These are phyloP conservation scores for Vachellia pachyceras DNA, from an alignment of 306 rosid species.

Conservation along the genomic window DNA sequence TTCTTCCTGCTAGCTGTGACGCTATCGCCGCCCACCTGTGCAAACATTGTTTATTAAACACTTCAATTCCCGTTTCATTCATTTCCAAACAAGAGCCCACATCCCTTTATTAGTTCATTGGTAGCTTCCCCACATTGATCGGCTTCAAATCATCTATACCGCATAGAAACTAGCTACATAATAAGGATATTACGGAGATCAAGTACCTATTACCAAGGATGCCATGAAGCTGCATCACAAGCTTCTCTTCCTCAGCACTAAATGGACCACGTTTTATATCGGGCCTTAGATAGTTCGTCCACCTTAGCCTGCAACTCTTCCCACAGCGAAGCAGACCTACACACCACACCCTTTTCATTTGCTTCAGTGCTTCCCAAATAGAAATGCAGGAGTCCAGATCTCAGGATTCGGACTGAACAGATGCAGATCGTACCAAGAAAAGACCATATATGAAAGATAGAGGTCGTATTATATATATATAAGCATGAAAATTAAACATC, in stretches of 20 bases:
- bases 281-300: conserved; percentile 96
- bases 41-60: too few species aligned
- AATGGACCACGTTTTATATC: conserved; percentile 95
- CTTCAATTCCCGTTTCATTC: too few species aligned
- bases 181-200: background rate
- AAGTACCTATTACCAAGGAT: conserved; percentile 91
- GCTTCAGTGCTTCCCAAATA: background rate
- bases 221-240: conserved; percentile 92
- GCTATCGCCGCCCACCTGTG: too few species aligned
- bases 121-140: too few species aligned
- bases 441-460: background rate
- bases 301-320: conserved; percentile 94
- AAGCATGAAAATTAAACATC: background rate
- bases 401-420: background rate
- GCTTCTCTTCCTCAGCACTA: conserved; percentile 78
- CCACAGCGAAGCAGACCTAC: conserved; percentile 97
- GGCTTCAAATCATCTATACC: too few species aligned
- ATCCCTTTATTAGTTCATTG: too few species aligned
- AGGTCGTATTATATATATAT: background rate
- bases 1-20: too few species aligned
- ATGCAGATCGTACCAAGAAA: conserved; percentile 2
- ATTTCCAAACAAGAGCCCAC: too few species aligned
- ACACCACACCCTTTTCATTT: background rate
- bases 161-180: too few species aligned
- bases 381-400: background rate